phyloP scores from a whole-genome alignment of 169 alveolate genomes.

The Plasmodium billcollinsi region DNA sequence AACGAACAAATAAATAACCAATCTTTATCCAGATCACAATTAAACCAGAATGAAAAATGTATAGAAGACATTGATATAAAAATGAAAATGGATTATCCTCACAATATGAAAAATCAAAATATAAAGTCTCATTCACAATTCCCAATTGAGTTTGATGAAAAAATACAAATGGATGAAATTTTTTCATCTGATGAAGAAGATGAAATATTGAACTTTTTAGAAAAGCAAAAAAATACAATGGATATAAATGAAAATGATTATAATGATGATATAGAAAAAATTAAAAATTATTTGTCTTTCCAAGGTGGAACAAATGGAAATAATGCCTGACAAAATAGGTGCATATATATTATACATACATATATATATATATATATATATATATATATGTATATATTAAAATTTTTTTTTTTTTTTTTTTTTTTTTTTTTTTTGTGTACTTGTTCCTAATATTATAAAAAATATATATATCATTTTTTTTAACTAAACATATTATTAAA shows the following conservation, averaged over 20 bases:
- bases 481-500: too few relatives aligned
- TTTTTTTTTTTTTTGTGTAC: too few relatives aligned
- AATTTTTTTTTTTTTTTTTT: too few relatives aligned
- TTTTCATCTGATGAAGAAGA: slow-evolving; percentile 56
- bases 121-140: neutral
- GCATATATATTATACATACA: neutral
- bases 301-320: too few relatives aligned
- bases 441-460: too few relatives aligned
- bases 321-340: neutral
- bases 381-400: neutral
- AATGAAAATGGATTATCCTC: neutral
- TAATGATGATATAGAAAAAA: slow-evolving; percentile 11
- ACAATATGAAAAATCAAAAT: too few relatives aligned
- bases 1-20: neutral
- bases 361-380: neutral
- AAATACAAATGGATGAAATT: slow-evolving; percentile 7
- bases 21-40: neutral
- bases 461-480: too few relatives aligned
- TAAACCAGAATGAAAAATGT: neutral
- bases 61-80: neutral
- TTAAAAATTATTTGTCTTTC: slow-evolving; percentile 20
- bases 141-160: neutral
- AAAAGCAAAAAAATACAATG: slow-evolving; percentile 12
- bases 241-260: neutral
- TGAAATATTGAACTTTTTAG: slow-evolving; percentile 57